A percentile compares a stretch with the other conserved stretches of the same genome.
These are phyloP conservation scores for Aspergillus pseudotamarii DNA, from an alignment of 2,329 filamentous ascomycete genomes.

Conservation along the genomic window DNA sequence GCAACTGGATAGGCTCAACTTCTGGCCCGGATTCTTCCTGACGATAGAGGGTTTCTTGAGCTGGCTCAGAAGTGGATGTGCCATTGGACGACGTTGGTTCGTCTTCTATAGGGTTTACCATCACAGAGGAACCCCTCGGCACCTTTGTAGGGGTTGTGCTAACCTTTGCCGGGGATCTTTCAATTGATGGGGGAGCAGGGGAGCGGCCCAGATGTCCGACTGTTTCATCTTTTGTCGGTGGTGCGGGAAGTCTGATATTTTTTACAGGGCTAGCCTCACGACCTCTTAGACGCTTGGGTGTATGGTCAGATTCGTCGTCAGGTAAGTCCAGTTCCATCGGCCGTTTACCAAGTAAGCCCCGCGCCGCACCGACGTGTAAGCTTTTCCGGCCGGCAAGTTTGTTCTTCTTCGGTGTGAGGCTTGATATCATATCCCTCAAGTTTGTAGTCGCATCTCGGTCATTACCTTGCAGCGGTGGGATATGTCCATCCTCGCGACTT, in stretches of 20 bases:
- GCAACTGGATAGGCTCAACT: conserved; percentile 72
- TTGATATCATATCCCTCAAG: conserved; percentile 76
- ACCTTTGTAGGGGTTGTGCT: conserved; percentile 56
- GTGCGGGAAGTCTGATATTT: conserved; percentile 69
- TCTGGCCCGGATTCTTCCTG: conserved; percentile 50
- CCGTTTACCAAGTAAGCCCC: conserved; percentile 72
- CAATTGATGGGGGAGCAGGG: conserved; percentile 47
- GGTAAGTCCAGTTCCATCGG: conserved; percentile 69
- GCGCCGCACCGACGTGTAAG: conserved; percentile 73
- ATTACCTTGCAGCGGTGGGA: conserved; percentile 46
- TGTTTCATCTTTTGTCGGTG: conserved; percentile 67
- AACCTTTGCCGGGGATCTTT: conserved; percentile 34
- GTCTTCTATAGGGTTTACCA: conserved; percentile 37
- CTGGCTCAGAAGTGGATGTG: conserved; percentile 45
- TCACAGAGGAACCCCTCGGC: conserved; percentile 43
- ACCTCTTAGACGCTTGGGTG: conserved; percentile 69
- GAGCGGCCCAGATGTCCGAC: conserved; percentile 60
- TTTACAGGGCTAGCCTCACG: conserved; percentile 77
- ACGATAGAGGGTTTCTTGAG: conserved; percentile 46
- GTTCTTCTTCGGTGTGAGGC: conserved; percentile 75
- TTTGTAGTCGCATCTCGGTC: conserved; percentile 67
- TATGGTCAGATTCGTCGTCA: conserved; percentile 59
- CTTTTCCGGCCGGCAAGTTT: conserved; percentile 71
- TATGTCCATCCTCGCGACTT: conserved; percentile 62
- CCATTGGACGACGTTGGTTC: conserved; percentile 25